Evolutionary conservation across 2,329 filamentous ascomycete species (phyloP).

Genomic region (Exophiala alcalophila): DNA sequence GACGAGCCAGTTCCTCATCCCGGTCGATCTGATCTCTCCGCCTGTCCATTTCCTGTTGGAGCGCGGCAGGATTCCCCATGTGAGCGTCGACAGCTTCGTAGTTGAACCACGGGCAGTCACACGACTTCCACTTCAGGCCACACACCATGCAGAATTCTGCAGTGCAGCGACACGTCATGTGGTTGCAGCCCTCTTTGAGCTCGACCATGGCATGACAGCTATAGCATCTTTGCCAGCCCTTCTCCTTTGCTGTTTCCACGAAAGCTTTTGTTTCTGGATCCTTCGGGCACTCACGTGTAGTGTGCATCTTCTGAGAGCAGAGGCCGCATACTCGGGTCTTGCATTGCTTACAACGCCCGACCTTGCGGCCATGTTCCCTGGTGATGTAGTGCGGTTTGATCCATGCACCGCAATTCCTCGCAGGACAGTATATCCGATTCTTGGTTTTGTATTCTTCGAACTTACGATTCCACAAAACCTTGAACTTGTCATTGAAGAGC

Average conservation of each 20-base stretch:
- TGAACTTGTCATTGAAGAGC: conserved; percentile 71
- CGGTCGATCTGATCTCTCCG: conserved; percentile 49
- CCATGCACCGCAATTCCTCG: conserved; percentile 70
- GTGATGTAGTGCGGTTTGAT: conserved; percentile 70
- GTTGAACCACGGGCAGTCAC: conserved; percentile 78
- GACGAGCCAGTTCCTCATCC: conserved; percentile 52
- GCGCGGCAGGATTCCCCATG: conserved; percentile 39
- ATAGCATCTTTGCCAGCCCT: conserved; percentile 76
- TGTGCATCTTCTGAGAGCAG: conserved; percentile 75
- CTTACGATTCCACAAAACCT: conserved; percentile 75
- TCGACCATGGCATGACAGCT: conserved; percentile 75
- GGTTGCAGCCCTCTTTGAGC: conserved; percentile 78
- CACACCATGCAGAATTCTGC: conserved; percentile 88
- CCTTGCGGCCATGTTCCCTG: conserved; percentile 57
- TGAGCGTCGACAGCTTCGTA: conserved; percentile 55
- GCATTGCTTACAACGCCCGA: conserved; percentile 69
- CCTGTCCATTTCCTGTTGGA: conserved; percentile 50
- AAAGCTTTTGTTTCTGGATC: conserved; percentile 39
- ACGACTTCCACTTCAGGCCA: conserved; percentile 76
- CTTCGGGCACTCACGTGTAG: conserved; percentile 64
- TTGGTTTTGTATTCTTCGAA: conserved; percentile 72
- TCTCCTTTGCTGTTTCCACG: conserved; percentile 64
- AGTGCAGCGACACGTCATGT: conserved; percentile 81
- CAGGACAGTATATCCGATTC: conserved; percentile 75
- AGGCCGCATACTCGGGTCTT: conserved; percentile 68